These are phyloP conservation scores for Reticulascus tulasneorum DNA, from an alignment of 2,329 filamentous ascomycete species.

Conservation along the genomic window DNA sequence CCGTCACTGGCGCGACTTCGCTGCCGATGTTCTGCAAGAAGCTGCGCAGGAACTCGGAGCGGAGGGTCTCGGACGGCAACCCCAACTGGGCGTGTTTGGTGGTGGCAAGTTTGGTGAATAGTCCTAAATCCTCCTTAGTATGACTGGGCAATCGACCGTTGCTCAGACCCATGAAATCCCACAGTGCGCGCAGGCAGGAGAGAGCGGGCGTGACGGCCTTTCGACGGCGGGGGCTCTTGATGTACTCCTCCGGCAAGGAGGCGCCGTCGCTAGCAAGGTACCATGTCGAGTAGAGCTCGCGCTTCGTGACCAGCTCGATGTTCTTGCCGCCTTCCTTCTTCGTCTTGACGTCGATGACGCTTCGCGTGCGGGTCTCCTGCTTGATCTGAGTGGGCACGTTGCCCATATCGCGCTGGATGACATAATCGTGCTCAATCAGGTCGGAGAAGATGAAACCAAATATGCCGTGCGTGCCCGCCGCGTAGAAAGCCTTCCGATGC, in stretches of 20 bases:
- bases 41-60: conserved; percentile 68
- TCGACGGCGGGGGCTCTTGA: conserved; percentile 60
- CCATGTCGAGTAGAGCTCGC: conserved; percentile 85
- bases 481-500: conserved; percentile 79
- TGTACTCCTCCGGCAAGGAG: conserved; percentile 65
- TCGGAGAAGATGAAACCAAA: conserved; percentile 96
- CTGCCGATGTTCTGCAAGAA: conserved; percentile 84
- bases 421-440: conserved; percentile 83
- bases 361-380: conserved; percentile 73
- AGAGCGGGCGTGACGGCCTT: conserved; percentile 78
- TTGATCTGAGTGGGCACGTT: conserved; percentile 62
- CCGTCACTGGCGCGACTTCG: conserved; percentile 82
- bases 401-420: conserved; percentile 78
- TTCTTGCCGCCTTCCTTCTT: conserved; percentile 67
- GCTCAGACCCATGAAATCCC: conserved; percentile 71
- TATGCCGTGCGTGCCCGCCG: conserved; percentile 79
- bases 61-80: conserved; percentile 63
- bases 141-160: conserved; percentile 51
- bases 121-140: conserved; percentile 61
- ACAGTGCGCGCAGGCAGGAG: conserved; percentile 82
- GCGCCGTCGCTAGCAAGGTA: conserved; percentile 77
- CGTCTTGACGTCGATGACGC: conserved; percentile 66
- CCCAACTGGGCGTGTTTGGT: conserved; percentile 73
- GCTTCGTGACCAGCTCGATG: conserved; percentile 85
- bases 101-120: conserved; percentile 74